Percentiles rank a stretch among this genome's conserved stretches.
Conservation (phyloP, 1,284 basidiomycete species). For the Athelia psychrophila region DNA sequence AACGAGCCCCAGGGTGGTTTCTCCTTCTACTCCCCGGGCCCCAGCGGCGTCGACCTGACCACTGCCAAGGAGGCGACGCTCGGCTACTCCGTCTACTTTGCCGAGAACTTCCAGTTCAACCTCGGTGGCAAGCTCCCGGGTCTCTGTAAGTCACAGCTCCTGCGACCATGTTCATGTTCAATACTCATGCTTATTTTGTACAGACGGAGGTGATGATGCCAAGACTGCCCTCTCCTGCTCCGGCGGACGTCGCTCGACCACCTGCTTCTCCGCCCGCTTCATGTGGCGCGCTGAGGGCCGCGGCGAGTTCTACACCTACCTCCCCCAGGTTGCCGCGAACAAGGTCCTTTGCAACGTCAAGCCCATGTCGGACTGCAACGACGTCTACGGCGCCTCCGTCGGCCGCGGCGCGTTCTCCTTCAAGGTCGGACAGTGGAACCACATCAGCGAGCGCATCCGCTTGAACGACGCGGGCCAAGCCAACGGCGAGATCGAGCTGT, state of each 20-base stretch:
- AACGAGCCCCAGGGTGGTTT: slow-evolving; percentile 39
- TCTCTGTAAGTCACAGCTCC: slow-evolving; percentile 36
- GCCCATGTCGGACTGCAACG: slow-evolving; percentile 57
- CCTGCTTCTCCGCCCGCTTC: slow-evolving; percentile 53
- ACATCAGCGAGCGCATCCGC: slow-evolving; percentile 54
- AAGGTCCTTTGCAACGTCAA: slow-evolving; percentile 48
- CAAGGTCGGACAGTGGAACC: slow-evolving; percentile 59
- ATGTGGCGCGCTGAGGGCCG: slow-evolving; percentile 52
- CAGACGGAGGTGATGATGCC: slow-evolving; percentile 50
- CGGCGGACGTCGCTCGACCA: slow-evolving; percentile 43
- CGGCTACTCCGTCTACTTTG: slow-evolving; percentile 35
- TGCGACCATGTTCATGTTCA: slow-evolving; percentile 6
- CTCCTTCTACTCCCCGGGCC: slow-evolving; percentile 40
- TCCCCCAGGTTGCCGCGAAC: slow-evolving; percentile 47
- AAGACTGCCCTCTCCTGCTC: slow-evolving; percentile 44
- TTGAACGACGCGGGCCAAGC: slow-evolving; percentile 58
- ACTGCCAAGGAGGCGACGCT: slow-evolving; percentile 37
- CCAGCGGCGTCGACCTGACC: slow-evolving; percentile 25
- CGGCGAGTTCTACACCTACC: slow-evolving; percentile 62
- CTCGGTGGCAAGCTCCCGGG: slow-evolving; percentile 35
- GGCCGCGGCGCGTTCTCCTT: slow-evolving; percentile 70
- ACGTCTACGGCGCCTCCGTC: slow-evolving; percentile 66
- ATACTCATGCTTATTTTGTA: slow-evolving; percentile 1
- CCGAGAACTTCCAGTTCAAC: slow-evolving; percentile 1
- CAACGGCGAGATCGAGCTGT: slow-evolving; percentile 56